Evolutionary conservation across 2,329 filamentous ascomycete species (phyloP), one percentile per base, ranked within the genome.

Genomic region (Fusarium secorum): DNA sequence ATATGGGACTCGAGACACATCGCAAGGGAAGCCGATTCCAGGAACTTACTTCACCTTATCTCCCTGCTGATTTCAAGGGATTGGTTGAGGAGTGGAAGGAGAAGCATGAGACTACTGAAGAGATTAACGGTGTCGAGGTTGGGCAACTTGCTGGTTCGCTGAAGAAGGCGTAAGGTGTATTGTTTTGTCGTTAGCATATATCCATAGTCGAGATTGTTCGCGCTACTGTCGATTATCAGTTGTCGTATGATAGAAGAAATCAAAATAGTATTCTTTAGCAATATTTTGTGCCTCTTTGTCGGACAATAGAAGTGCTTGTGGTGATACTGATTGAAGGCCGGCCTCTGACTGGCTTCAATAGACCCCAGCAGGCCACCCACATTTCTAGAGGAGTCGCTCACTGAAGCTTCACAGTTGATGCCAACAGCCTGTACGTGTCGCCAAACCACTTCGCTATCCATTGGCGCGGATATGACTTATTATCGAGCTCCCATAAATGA

Each of bases 1-100:
- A 95, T 78, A 74, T 94, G 51, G 90, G 88, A 0, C 78, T 94
- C 54, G 80, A 84, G 35, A 68, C 66, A 7, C 61, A 74, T 22
- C 62, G 74, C 8, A 76, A 76, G 45, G 20, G 32, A 4, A 58
- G 64, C 2, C 22, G 39, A 1, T 62, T 62, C 7, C 58, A 58
- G 3, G 74, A 76, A 30, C 61, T 76, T 4, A 64, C 66, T 1
- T 67, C 66, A 1, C 68, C 72, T 4, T 76, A 76, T 46, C 68
- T 68, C 3, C 75, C 75, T 0, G 36, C 46, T 4, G 77, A 79
- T 11, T 79, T 73, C 11, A 39, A n/a, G 4, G 76, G 76, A 0
- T 24, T 79, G 10, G 28, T 75, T n/a, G 73, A 77, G 4, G 77
- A 79, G 32, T 79, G 77, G 75, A 59, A 68, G 36, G 30, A 24